phyloP scores from a whole-genome alignment of 164 flowering plant genomes.

The Magnolia kwangsiensis region DNA sequence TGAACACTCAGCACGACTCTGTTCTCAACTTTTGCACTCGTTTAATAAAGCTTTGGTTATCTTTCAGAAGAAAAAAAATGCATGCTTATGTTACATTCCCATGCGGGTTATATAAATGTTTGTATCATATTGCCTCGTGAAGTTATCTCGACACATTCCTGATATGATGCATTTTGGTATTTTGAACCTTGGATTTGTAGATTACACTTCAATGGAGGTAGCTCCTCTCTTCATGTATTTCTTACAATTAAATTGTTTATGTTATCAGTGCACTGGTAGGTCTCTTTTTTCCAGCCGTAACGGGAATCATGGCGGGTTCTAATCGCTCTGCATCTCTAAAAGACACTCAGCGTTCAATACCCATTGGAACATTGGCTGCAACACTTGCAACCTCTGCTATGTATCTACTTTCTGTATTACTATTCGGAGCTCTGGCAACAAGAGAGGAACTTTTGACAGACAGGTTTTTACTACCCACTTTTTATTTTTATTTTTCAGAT shows the following conservation, averaged over 20 bases:
- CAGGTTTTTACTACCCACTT: conserved; percentile 43
- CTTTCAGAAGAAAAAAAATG: too few species aligned
- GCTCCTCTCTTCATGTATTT: neutral
- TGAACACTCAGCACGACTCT: too few species aligned
- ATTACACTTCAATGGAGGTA: too few species aligned
- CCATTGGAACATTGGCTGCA: conserved; percentile 91
- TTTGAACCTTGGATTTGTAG: too few species aligned
- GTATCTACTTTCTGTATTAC: conserved; percentile 71
- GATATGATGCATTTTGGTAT: too few species aligned
- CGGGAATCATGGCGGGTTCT: conserved; percentile 99
- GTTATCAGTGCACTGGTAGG: conserved; percentile 87
- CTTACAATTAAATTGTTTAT: conserved; percentile 18
- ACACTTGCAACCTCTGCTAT: conserved; percentile 72
- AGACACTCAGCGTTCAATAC: conserved; percentile 97
- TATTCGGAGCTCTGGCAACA: conserved; percentile 92
- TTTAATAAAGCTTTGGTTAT: too few species aligned
- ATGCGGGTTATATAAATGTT: too few species aligned
- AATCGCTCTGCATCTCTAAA: conserved; percentile 95
- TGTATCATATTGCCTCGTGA: too few species aligned
- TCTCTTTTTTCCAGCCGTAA: conserved; percentile 98
- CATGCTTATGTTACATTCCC: too few species aligned
- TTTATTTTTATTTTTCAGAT: neutral
- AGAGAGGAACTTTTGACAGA: conserved; percentile 90
- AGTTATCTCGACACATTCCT: too few species aligned
- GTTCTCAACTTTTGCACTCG: too few species aligned